Evolutionary conservation across 345 rosid genomes (phyloP).

Genomic region (Salix dunnii): DNA sequence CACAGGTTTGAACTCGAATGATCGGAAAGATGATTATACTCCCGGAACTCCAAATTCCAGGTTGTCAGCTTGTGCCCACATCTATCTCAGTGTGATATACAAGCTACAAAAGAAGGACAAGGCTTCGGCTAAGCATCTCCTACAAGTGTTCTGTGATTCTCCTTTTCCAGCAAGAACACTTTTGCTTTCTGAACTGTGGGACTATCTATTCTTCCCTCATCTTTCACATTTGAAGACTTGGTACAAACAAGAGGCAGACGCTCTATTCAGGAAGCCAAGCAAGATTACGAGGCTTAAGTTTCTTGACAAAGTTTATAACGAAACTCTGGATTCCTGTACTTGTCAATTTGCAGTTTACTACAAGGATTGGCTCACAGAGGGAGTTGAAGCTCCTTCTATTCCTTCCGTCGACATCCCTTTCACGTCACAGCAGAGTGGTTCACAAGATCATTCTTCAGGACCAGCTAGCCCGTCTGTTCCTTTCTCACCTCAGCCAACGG

Average conservation of each 20-base stretch:
- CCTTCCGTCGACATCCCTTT: constrained; percentile 49
- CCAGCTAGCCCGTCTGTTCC: constrained; percentile 30
- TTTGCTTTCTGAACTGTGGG: constrained; percentile 59
- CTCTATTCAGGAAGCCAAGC: constrained; percentile 30
- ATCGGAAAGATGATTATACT: constrained; percentile 40
- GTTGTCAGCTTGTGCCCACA: constrained; percentile 61
- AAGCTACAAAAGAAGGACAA: constrained; percentile 57
- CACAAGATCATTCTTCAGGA: constrained; percentile 33
- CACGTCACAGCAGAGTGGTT: constrained; percentile 28
- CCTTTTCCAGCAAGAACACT: constrained; percentile 47
- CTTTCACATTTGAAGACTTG: constrained; percentile 57
- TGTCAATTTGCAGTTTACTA: constrained; percentile 55
- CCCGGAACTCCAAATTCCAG: constrained; percentile 42
- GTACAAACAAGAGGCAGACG: constrained; percentile 52
- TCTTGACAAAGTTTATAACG: constrained; percentile 53
- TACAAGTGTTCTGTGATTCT: constrained; percentile 59
- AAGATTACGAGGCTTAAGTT: constrained; percentile 42
- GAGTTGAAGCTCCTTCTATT: constrained; percentile 47
- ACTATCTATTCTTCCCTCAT: constrained; percentile 54
- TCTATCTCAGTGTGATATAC: constrained; percentile 51
- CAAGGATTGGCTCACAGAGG: constrained; percentile 64
- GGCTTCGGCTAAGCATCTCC: constrained; percentile 53
- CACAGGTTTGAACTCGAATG: constrained; percentile 43
- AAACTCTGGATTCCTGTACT: constrained; percentile 57
- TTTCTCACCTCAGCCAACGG: constrained; percentile 48